Evolutionary conservation across 768 basidiomycete genomes (phyloP).

Genomic region (Russula brevipes): DNA sequence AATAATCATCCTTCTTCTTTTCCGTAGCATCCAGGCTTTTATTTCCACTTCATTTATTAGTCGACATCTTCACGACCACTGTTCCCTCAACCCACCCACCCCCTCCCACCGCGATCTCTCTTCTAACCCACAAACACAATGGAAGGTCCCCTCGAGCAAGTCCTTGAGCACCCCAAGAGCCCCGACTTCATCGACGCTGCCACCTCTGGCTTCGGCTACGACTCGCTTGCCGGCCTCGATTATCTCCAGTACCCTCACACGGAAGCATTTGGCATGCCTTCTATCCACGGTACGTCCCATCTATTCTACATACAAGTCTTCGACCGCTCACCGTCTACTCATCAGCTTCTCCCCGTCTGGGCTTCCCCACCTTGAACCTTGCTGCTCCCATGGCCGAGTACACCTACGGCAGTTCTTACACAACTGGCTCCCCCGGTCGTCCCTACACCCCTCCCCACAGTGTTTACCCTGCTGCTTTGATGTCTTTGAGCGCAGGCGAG

Average conservation of each 20-base stretch:
- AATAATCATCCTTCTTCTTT: not conserved
- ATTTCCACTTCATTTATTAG: conserved; percentile 28
- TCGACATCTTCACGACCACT: conserved; percentile 27
- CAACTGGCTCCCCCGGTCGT: conserved; percentile 48
- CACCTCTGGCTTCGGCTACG: conserved; percentile 38
- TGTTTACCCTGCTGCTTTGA: conserved; percentile 69
- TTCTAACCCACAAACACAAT: conserved; percentile 31
- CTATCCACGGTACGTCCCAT: conserved; percentile 55
- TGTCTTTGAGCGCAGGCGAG: conserved; percentile 65
- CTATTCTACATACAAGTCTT: conserved; percentile 11
- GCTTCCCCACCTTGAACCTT: conserved; percentile 59
- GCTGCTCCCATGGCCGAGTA: conserved; percentile 55
- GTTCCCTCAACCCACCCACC: conserved; percentile 13
- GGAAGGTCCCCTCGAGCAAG: conserved; percentile 45
- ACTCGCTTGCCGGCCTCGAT: conserved; percentile 42
- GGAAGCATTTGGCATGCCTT: conserved; percentile 47
- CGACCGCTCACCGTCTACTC: conserved; percentile 21
- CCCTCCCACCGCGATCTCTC: conserved; percentile 13
- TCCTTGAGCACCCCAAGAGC: conserved; percentile 48
- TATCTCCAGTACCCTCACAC: conserved; percentile 72
- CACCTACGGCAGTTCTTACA: conserved; percentile 53
- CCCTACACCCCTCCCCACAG: conserved; percentile 66
- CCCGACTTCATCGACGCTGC: conserved; percentile 47
- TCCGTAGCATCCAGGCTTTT: conserved; percentile 22
- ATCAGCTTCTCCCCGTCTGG: conserved; percentile 49